Conservation (phyloP, 768 basidiomycete species). For the Sporobolomyces phaffii region DNA sequence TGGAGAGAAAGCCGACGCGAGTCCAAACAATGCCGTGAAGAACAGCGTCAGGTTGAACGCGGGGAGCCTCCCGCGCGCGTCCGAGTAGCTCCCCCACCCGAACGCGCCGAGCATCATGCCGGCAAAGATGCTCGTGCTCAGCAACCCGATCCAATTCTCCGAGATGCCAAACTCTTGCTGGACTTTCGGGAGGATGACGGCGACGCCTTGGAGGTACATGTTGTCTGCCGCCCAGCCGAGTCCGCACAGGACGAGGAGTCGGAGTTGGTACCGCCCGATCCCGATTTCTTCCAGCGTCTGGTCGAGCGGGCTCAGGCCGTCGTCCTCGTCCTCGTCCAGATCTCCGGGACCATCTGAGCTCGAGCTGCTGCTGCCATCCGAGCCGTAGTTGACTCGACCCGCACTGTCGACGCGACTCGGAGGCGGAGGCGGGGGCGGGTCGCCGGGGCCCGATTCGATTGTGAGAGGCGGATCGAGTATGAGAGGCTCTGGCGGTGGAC, state of each 20-base stretch:
- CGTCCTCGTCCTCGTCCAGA: not conserved
- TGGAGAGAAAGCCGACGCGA: conserved; percentile 66
- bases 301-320: conserved; percentile 55
- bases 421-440: too few species aligned
- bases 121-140: conserved; percentile 83
- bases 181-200: conserved; percentile 87
- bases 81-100: conserved; percentile 78
- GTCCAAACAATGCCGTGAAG: conserved; percentile 81
- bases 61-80: conserved; percentile 75
- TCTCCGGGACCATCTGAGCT: not conserved
- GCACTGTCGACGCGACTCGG: too few species aligned
- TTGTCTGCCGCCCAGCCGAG: conserved; percentile 94
- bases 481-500: not conserved
- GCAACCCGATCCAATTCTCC: conserved; percentile 66
- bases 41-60: conserved; percentile 91
- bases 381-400: not conserved
- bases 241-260: conserved; percentile 67
- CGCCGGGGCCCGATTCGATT: too few species aligned
- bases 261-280: conserved; percentile 46
- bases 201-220: conserved; percentile 66
- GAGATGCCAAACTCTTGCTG: conserved; percentile 74
- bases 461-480: too few species aligned
- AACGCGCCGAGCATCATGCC: conserved; percentile 79
- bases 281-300: conserved; percentile 84
- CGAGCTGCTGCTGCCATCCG: not conserved